Conservation (phyloP, 371 early-diverging fungal genomes). For the Chytridium lagenaria region DNA sequence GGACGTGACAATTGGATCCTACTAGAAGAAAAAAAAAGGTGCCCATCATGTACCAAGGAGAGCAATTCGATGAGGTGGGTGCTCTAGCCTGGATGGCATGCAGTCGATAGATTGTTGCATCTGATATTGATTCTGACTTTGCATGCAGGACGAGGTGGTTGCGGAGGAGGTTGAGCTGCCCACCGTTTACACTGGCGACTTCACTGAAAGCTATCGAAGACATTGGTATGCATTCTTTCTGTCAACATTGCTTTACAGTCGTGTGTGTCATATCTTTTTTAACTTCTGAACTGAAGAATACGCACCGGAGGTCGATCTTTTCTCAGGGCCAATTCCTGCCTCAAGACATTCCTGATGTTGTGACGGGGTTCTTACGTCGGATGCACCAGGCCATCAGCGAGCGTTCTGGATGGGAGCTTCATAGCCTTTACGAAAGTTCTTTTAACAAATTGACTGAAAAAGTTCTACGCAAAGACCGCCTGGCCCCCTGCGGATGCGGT, state of each 20-base stretch:
- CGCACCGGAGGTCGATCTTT: constrained; percentile 3
- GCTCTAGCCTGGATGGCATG: neutral
- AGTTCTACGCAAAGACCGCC: constrained; percentile 83
- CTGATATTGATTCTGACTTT: neutral
- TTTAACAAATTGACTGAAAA: constrained; percentile 93
- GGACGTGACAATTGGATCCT: neutral
- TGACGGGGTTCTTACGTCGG: constrained; percentile 82
- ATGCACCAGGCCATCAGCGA: constrained; percentile 81
- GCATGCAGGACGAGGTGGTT: constrained; percentile 73
- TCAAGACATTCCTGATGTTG: constrained; percentile 49
- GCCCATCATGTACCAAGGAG: neutral
- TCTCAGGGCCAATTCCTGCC: constrained; percentile 3
- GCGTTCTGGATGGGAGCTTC: constrained; percentile 83
- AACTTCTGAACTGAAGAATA: constrained; percentile 9
- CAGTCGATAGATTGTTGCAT: too few species aligned
- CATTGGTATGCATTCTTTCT: constrained; percentile 49
- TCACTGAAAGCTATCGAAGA: too few species aligned
- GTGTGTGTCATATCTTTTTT: too few species aligned
- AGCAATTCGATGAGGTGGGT: constrained; percentile 10
- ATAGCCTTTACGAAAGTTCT: constrained; percentile 86
- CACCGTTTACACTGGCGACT: constrained; percentile 62
- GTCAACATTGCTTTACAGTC: too few species aligned
- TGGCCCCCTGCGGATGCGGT: constrained; percentile 93
- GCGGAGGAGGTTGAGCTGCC: constrained; percentile 83
- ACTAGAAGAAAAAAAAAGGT: constrained; percentile 1